Evolutionary conservation across 2,329 filamentous ascomycete genomes (phyloP).

Genomic region (Magnaporthiopsis rhizophila): DNA sequence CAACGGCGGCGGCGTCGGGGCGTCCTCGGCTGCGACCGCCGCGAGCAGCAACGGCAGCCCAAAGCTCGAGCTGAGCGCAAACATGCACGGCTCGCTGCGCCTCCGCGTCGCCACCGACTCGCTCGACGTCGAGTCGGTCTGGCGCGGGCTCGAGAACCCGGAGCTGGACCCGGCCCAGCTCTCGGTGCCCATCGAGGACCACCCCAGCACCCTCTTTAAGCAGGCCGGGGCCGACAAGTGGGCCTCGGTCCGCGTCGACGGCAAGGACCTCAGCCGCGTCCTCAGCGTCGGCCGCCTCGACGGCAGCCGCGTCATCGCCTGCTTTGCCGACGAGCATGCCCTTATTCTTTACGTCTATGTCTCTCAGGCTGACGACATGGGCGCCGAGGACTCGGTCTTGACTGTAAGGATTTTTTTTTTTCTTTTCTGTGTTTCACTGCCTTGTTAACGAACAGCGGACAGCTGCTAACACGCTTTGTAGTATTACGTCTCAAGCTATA

Average conservation of each 20-base stretch:
- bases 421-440: no score
- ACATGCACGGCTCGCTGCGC: slow-evolving; percentile 84
- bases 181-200: slow-evolving; percentile 62
- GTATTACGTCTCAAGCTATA: slow-evolving; percentile 33
- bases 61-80: slow-evolving; percentile 79
- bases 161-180: slow-evolving; percentile 74
- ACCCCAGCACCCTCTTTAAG: slow-evolving; percentile 74
- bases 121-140: slow-evolving; percentile 76
- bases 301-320: slow-evolving; percentile 78
- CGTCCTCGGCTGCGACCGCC: slow-evolving; percentile 5
- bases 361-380: slow-evolving; percentile 58
- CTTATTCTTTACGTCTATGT: slow-evolving; percentile 79
- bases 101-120: slow-evolving; percentile 76
- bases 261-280: slow-evolving; percentile 90
- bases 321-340: slow-evolving; percentile 73
- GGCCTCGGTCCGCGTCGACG: slow-evolving; percentile 86
- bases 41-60: slow-evolving; percentile 36
- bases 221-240: slow-evolving; percentile 72
- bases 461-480: slow-evolving; percentile 10
- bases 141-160: slow-evolving; percentile 81
- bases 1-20: slow-evolving; percentile 11
- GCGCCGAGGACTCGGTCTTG: slow-evolving; percentile 63
- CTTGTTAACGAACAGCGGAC: not conserved
- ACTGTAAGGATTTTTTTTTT: slow-evolving; percentile 46
- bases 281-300: slow-evolving; percentile 85